Base-by-base conservation (phyloP, 495 filamentous ascomycete genomes). In the Tuber indicum region DNA sequence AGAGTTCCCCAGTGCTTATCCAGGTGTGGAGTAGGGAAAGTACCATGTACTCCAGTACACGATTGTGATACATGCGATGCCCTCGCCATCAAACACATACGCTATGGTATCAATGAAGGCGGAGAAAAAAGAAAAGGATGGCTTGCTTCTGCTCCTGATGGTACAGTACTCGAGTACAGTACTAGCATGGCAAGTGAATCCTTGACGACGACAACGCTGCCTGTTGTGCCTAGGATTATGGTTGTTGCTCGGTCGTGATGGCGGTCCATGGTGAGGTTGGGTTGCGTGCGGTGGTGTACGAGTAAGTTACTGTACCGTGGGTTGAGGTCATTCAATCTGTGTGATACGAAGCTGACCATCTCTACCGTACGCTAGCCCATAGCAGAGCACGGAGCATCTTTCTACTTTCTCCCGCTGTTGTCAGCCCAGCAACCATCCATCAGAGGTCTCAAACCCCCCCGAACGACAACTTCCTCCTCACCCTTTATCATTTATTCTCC, bases 171-270 rank as follows among this genome's bases (percentile, higher is more conserved):
- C 32, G 32, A 32, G 32, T 32, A 32, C 32, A 32, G 32, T 66
- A 66, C 58, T 36, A 14, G 58, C 58, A 66, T 66, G 26, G 58
- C 58, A 32, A 66, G 58, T 66, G 58, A 66, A 66, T 36, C 58
- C 58, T 32, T 36, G 58, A 36, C 58, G 58, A 16, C 58, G 58
- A 36, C 45, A 47, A 17, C 58, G 14, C 16, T 36, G 58, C 58
- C 58, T 17, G 58, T 66, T 66, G 58, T 66, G 32, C 58, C 58
- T 36, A 26, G 16, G 58, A 36, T 66, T 66, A 66, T 66, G 58
- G 58, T 8, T 66, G 58, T 36, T 66, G 58, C 58, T 66, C 32
- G 58, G 58, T 66, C 12, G 58, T 66, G 58, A 66, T 66, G 26
- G 58, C 58, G 58, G 58, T 14, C 58, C 58, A 66, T 66, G 26